A percentile compares a stretch with the other conserved stretches of the same genome.
These are phyloP conservation scores for Syncephalastrum contaminatum DNA, from an alignment of 371 early-diverging fungal species.

Conservation along the genomic window DNA sequence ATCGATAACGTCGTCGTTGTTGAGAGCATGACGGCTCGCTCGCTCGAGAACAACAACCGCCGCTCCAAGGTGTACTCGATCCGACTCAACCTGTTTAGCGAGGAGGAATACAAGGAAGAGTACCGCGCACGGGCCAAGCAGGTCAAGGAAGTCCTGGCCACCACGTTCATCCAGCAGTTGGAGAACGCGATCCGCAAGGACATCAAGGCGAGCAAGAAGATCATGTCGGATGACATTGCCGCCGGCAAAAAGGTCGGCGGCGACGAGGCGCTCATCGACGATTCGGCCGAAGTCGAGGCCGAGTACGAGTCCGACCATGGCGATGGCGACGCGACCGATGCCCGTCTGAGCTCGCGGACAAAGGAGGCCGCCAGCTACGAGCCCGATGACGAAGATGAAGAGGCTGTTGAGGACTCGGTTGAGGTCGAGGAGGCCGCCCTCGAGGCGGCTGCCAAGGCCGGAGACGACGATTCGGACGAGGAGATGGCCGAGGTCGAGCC, in stretches of 20 bases:
- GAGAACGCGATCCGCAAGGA: constrained; percentile 63
- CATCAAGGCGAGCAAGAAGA: constrained; percentile 60
- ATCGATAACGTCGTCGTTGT: constrained; percentile 79
- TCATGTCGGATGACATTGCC: constrained; percentile 33
- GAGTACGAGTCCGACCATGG: constrained; percentile 55
- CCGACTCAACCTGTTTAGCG: constrained; percentile 81
- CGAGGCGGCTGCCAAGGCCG: constrained; percentile 51
- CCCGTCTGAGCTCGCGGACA: constrained; percentile 54
- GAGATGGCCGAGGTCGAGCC: constrained; percentile 38
- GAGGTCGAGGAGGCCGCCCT: constrained; percentile 58
- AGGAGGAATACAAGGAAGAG: constrained; percentile 74
- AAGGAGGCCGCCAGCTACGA: constrained; percentile 75
- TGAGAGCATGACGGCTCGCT: constrained; percentile 57
- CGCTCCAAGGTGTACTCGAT: constrained; percentile 76
- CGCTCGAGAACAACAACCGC: constrained; percentile 44
- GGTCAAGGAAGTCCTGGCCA: constrained; percentile 74
- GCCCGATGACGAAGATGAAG: constrained; percentile 76
- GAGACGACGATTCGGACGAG: constrained; percentile 52
- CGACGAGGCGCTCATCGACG: constrained; percentile 25
- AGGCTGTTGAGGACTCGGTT: constrained; percentile 50
- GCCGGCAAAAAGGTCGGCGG: constrained; percentile 37
- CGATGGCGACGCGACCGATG: constrained; percentile 74
- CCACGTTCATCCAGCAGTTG: constrained; percentile 68
- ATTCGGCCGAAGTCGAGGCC: constrained; percentile 49
- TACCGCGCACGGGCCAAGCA: constrained; percentile 70